Percentiles rank a stretch among this genome's conserved stretches.
These are phyloP conservation scores for Boletus insuetus DNA, from an alignment of 768 basidiomycete genomes.

Conservation along the genomic window DNA sequence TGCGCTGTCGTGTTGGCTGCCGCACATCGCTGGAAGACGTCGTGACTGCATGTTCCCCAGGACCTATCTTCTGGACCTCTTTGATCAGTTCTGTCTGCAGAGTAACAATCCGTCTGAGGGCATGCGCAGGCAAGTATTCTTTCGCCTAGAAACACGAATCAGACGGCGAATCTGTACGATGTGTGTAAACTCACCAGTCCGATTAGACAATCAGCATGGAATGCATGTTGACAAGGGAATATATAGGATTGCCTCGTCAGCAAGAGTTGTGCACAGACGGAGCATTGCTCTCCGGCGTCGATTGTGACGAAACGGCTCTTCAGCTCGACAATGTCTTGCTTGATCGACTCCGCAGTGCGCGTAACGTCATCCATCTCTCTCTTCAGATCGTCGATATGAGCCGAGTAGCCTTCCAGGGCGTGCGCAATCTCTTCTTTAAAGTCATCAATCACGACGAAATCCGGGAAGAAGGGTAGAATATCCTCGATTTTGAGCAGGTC, in stretches of 20 bases:
- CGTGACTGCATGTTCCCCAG: slow-evolving; percentile 34
- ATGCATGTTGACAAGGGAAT: slow-evolving; percentile 96
- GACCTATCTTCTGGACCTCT: slow-evolving; percentile 34
- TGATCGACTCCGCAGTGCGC: slow-evolving; percentile 87
- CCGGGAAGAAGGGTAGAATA: slow-evolving; percentile 98
- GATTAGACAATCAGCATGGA: slow-evolving; percentile 97
- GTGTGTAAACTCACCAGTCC: slow-evolving; percentile 63
- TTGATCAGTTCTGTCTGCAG: slow-evolving; percentile 84
- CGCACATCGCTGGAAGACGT: slow-evolving; percentile 36
- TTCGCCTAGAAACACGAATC: slow-evolving; percentile 60
- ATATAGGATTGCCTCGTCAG: slow-evolving; percentile 94
- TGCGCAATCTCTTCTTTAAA: slow-evolving; percentile 99
- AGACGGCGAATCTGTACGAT: neutral
- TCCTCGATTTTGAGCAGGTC: slow-evolving; percentile 97
- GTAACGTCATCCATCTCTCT: slow-evolving; percentile 97
- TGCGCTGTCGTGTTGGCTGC: slow-evolving; percentile 54
- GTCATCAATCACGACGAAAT: slow-evolving; percentile 98
- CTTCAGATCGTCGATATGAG: slow-evolving; percentile 86
- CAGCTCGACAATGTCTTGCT: slow-evolving; percentile 82
- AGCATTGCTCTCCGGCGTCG: slow-evolving; percentile 83
- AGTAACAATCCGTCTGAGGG: slow-evolving; percentile 80
- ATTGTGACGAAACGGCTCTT: slow-evolving; percentile 91
- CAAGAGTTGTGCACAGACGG: slow-evolving; percentile 71
- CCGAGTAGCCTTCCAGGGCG: slow-evolving; percentile 91
- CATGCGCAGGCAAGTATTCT: slow-evolving; percentile 80